Conservation (phyloP, 108 stramenopile species). For the Cyclotella kingstonii region DNA sequence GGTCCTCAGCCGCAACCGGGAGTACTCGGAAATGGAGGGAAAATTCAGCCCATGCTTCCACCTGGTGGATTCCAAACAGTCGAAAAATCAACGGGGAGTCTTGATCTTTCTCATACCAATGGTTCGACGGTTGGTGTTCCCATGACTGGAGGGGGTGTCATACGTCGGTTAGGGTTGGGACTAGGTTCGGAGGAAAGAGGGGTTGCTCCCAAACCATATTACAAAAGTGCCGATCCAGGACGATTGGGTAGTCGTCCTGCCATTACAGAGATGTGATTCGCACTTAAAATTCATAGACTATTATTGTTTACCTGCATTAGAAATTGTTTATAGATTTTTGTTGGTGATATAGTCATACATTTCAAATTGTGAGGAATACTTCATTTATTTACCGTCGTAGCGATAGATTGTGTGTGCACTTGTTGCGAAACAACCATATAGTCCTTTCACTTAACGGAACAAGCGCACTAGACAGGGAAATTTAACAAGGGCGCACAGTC, state of each 20-base stretch:
- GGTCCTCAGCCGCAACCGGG: slow-evolving; percentile 34
- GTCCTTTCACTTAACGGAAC: no score
- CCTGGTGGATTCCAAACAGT: slow-evolving; percentile 29
- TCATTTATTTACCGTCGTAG: no score
- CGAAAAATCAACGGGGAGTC: slow-evolving; percentile 43
- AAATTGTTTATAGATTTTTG: no score
- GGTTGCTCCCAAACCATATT: slow-evolving; percentile 70
- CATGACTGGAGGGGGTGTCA: slow-evolving; percentile 62
- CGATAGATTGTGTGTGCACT: no score
- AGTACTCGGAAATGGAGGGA: slow-evolving; percentile 42
- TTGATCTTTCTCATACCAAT: slow-evolving; percentile 57
- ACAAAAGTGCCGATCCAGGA: slow-evolving; percentile 77
- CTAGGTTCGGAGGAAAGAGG: slow-evolving; percentile 28
- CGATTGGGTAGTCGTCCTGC: slow-evolving; percentile 58
- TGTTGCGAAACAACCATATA: neutral
- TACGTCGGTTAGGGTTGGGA: slow-evolving; percentile 52
- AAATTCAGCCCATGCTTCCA: slow-evolving; percentile 33
- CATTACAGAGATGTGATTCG: slow-evolving; percentile 6
- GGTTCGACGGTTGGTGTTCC: slow-evolving; percentile 16
- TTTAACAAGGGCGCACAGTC: neutral
- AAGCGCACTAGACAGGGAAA: no score
- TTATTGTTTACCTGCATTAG: neutral
- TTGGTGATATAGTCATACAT: no score
- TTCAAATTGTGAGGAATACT: no score
- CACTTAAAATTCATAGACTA: neutral